Conservation (phyloP, 129 eudicot species). For the Chrysanthemum seticuspe region DNA sequence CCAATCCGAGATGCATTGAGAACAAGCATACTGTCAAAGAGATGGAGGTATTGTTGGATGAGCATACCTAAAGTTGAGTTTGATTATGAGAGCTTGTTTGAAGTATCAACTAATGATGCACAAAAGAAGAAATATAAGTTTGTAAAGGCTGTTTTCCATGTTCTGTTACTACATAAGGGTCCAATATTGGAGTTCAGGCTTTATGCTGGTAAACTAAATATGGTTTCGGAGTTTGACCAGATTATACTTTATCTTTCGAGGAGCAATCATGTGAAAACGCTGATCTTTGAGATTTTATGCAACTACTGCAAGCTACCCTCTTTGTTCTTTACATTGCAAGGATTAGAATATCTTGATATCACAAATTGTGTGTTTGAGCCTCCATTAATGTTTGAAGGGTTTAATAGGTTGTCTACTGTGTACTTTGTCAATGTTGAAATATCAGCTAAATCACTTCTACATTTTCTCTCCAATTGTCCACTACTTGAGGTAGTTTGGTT, state of each 20-base stretch:
- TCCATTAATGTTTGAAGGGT: constrained; percentile 18
- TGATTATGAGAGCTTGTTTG: not conserved
- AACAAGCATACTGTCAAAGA: not conserved
- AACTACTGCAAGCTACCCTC: constrained; percentile 12
- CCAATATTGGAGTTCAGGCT: constrained; percentile 17
- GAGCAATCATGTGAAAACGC: constrained; percentile 14
- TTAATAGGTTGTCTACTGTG: constrained; percentile 14
- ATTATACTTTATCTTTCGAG: constrained; percentile 25
- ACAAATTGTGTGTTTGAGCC: constrained; percentile 3
- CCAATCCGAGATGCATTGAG: not conserved
- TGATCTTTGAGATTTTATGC: not conserved
- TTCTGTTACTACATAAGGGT: constrained; percentile 30
- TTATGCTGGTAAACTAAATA: not conserved
- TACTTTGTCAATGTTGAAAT: not conserved
- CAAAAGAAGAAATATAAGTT: not conserved
- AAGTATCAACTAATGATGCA: not conserved
- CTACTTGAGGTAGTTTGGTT: constrained; percentile 10
- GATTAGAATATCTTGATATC: constrained; percentile 19
- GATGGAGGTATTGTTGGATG: not conserved
- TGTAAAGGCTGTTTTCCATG: constrained; percentile 22
- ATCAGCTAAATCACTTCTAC: not conserved
- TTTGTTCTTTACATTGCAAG: constrained; percentile 23
- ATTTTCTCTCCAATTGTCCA: constrained; percentile 28
- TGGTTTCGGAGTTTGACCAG: constrained; percentile 21
- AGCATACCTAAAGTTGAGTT: not conserved